phyloP scores from a whole-genome alignment of 148 eudicot species.

The Heliamphora exappendiculata region DNA sequence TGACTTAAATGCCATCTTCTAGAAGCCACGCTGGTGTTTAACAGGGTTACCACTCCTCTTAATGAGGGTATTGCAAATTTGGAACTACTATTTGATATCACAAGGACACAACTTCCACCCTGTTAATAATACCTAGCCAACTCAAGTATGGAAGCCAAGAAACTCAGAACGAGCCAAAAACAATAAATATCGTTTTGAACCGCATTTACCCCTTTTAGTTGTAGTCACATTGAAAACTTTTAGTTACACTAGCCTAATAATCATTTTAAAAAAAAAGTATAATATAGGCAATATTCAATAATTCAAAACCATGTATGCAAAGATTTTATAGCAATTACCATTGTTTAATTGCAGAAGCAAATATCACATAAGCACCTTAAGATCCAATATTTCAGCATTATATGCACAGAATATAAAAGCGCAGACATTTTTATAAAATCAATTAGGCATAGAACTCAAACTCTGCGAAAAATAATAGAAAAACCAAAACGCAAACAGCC shows the following conservation, averaged over 20 bases:
- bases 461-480: not conserved
- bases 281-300: too few species aligned
- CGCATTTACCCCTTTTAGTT: not conserved
- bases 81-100: too few species aligned
- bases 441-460: not conserved
- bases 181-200: not conserved
- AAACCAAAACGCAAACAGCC: not conserved
- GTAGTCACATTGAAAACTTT: too few species aligned
- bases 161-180: not conserved
- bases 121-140: not conserved
- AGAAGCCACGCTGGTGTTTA: not conserved
- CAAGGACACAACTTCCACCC: not conserved
- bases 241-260: too few species aligned
- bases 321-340: not conserved
- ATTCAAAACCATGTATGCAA: not conserved
- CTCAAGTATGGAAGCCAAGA: not conserved
- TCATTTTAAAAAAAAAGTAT: too few species aligned
- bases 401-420: not conserved
- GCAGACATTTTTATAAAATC: not conserved
- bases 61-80: not conserved
- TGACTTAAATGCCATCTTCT: not conserved
- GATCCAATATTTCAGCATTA: not conserved
- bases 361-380: not conserved
- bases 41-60: not conserved
- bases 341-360: not conserved